Conservation (phyloP, 371 early-diverging fungal genomes). For the Rhizomucor miehei region DNA sequence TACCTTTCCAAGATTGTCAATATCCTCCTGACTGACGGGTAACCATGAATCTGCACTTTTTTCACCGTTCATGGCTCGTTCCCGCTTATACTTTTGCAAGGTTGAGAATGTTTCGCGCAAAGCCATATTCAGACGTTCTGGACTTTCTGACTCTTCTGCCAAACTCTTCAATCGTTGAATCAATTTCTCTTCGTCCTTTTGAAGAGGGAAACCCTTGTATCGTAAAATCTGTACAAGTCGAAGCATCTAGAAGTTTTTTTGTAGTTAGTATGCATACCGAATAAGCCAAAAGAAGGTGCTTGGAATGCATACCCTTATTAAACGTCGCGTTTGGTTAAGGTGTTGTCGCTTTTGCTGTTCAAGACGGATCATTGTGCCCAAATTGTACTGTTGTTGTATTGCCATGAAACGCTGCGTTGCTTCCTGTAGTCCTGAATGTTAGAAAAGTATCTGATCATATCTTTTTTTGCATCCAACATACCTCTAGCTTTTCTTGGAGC, state of each 20-base stretch:
- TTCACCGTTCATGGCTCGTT: background rate
- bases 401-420: constrained; percentile 25
- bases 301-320: constrained; percentile 15
- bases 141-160: constrained; percentile 5
- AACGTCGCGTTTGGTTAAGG: constrained; percentile 12
- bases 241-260: constrained; percentile 9
- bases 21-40: constrained; percentile 10
- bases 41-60: constrained; percentile 13
- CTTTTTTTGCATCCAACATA: background rate
- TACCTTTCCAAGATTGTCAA: constrained; percentile 18
- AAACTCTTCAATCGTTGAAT: constrained; percentile 10
- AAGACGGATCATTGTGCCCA: constrained; percentile 29
- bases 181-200: constrained; percentile 15
- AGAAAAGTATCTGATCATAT: background rate
- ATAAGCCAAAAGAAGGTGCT: background rate
- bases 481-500: constrained; percentile 29
- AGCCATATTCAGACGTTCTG: constrained; percentile 13
- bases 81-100: constrained; percentile 8
- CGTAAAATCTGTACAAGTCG: constrained; percentile 22
- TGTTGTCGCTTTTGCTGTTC: constrained; percentile 41
- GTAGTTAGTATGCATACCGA: background rate
- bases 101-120: constrained; percentile 10
- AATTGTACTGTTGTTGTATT: constrained; percentile 26
- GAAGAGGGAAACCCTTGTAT: constrained; percentile 22
- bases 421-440: constrained; percentile 15